A percentile compares a stretch with the other conserved stretches of the same genome.
These are phyloP conservation scores for Apostasia ramifera DNA, from an alignment of 106 monocot genomes.

Conservation along the genomic window DNA sequence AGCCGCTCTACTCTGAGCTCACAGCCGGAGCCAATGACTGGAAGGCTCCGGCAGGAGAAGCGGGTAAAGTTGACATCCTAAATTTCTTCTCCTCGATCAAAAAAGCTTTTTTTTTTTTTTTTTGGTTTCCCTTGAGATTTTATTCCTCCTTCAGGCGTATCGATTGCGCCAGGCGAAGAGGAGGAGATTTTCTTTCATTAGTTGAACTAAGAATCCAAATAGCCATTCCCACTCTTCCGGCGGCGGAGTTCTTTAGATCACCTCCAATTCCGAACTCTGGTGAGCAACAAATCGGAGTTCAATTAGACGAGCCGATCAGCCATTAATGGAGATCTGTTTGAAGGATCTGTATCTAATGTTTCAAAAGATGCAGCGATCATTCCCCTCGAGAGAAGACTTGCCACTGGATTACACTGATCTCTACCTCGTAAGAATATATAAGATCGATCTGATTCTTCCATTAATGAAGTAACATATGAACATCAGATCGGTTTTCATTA, in stretches of 20 bases:
- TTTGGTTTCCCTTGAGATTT: background rate
- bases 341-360: background rate
- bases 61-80: constrained; percentile 28
- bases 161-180: constrained; percentile 15
- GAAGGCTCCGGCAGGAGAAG: constrained; percentile 30
- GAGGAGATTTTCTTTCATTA: background rate
- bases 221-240: background rate
- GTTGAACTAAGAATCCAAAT: background rate
- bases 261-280: constrained; percentile 49
- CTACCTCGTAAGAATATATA: constrained; percentile 32
- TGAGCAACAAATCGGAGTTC: constrained; percentile 1
- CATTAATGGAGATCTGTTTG: background rate
- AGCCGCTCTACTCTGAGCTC: constrained; percentile 24
- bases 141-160: constrained; percentile 19
- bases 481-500: background rate
- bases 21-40: constrained; percentile 44
- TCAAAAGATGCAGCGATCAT: constrained; percentile 46
- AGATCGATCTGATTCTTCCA: background rate
- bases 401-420: constrained; percentile 65
- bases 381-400: constrained; percentile 46
- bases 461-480: background rate
- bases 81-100: constrained; percentile 3
- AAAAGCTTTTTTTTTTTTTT: background rate
- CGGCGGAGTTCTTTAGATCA: constrained; percentile 44
- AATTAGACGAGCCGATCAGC: background rate